A percentile compares a stretch with the other conserved stretches of the same genome.
Evolutionary conservation across 257 asterid genomes (phyloP).

Genomic region (Osmanthus fragrans): DNA sequence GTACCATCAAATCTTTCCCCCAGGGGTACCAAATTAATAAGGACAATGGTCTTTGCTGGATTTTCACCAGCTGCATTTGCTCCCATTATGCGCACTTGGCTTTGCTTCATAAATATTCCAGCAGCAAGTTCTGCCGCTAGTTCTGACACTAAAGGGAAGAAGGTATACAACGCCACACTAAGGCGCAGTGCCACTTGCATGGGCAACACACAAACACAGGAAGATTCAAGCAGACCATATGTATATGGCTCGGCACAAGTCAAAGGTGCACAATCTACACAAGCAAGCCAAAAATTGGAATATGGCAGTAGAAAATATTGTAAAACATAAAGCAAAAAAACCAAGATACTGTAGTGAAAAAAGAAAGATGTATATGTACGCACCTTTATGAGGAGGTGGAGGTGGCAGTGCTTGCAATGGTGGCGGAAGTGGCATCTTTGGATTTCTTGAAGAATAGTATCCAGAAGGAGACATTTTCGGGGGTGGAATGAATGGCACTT

Average conservation of each 20-base stretch:
- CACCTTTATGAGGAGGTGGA: constrained; percentile 90
- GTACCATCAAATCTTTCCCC: constrained; percentile 64
- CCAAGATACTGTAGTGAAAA: background rate
- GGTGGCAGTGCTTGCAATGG: constrained; percentile 75
- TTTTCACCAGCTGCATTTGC: constrained; percentile 80
- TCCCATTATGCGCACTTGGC: constrained; percentile 96
- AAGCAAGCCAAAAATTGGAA: constrained; percentile 14
- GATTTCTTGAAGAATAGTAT: constrained; percentile 39
- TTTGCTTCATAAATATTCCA: constrained; percentile 75
- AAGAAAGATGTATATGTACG: constrained; percentile 28
- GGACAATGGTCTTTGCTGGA: constrained; percentile 80
- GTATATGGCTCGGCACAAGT: constrained; percentile 79
- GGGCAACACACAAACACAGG: constrained; percentile 78
- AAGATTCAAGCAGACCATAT: constrained; percentile 71
- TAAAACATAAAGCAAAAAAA: constrained; percentile 10
- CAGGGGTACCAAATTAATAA: constrained; percentile 76
- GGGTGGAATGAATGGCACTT: constrained; percentile 61
- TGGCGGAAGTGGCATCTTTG: constrained; percentile 45
- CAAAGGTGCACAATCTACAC: constrained; percentile 68
- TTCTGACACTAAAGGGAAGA: constrained; percentile 89
- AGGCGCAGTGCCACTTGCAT: constrained; percentile 78
- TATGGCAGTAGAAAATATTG: constrained; percentile 3
- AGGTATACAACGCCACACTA: constrained; percentile 67
- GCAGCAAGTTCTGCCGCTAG: constrained; percentile 72
- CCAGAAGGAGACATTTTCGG: constrained; percentile 62